Conservation (phyloP, 2,329 filamentous ascomycete species). For the Allantophomopsis lycopodina region DNA sequence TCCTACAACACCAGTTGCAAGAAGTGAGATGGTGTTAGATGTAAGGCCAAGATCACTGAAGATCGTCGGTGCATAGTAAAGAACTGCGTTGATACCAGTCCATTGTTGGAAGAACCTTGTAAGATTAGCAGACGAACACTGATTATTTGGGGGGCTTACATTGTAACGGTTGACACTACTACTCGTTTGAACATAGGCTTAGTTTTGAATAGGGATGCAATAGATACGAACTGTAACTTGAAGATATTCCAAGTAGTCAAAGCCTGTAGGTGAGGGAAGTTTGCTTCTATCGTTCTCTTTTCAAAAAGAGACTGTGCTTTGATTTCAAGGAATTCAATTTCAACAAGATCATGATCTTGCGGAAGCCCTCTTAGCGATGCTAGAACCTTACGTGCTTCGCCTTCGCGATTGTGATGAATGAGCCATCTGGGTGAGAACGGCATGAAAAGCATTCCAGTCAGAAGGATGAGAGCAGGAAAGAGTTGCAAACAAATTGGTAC, state of each 20-base stretch:
- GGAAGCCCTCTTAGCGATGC: constrained; percentile 48
- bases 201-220: constrained; percentile 48
- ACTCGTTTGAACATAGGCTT: constrained; percentile 55
- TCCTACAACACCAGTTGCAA: constrained; percentile 60
- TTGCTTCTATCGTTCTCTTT: constrained; percentile 52
- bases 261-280: constrained; percentile 51
- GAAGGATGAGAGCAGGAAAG: constrained; percentile 49
- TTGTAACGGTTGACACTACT: constrained; percentile 45
- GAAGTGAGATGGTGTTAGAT: constrained; percentile 34
- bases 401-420: constrained; percentile 53
- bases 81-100: constrained; percentile 27
- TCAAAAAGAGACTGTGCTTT: constrained; percentile 69
- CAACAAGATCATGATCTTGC: constrained; percentile 51
- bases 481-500: constrained; percentile 61
- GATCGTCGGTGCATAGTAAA: constrained; percentile 32
- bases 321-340: constrained; percentile 72
- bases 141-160: constrained; percentile 18
- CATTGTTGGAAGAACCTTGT: constrained; percentile 36
- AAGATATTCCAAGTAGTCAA: constrained; percentile 48
- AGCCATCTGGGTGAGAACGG: constrained; percentile 70
- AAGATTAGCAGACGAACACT: neutral
- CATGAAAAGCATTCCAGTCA: constrained; percentile 65
- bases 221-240: constrained; percentile 56
- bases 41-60: constrained; percentile 30
- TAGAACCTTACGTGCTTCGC: constrained; percentile 49